Evolutionary conservation across 2,329 filamentous ascomycete genomes (phyloP), one percentile per base, ranked within the genome.

Genomic region (Ascomycota sp.): DNA sequence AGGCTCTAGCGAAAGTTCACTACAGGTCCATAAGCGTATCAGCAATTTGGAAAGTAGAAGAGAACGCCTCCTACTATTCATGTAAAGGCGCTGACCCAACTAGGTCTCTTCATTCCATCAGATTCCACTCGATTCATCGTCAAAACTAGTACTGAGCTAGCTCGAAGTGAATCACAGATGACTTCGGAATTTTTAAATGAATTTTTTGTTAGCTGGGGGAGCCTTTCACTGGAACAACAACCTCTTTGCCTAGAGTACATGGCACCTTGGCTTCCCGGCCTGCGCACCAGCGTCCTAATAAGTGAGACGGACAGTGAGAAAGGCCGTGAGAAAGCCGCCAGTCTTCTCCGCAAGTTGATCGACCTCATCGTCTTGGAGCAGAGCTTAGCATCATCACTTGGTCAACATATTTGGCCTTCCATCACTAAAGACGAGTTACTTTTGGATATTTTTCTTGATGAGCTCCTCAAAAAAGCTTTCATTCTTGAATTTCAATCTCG

Each of bases 171-270:
- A 44, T 69, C 73, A 16, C 72, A 76, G 42, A 58, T 78, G 7
- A 77, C 73, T 1, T 65, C 63, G 7, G 73, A 78, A 44, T 78
- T 78, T 43, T 45, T 78, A 29, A 76, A 72, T n/a, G 73, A 77
- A 43, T 78, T 78, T 45, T 77, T 78, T 37, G 69, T 76, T 21
- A 70, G 72, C 12, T 78, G 73, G 73, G 71, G 75, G 41, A 75
- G 71, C 43, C 72, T 76, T 42, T 64, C 68, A 1, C 66, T 73
- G 27, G 67, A 75, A 36, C 73, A 78, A 45, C 70, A 73, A 41
- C 68, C 72, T 1, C 47, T 77, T 21, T 74, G 71, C 41, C 56
- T 78, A 25, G 66, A 71, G 6, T 78, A 78, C 45, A 74, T 78
- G 67, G 68, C 72, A 6, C 73, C 73, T 2, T 78, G 73, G 73